These are phyloP conservation scores for Eragrostis nindensis DNA, from an alignment of 176 grass and related monocot genomes.

Conservation along the genomic window DNA sequence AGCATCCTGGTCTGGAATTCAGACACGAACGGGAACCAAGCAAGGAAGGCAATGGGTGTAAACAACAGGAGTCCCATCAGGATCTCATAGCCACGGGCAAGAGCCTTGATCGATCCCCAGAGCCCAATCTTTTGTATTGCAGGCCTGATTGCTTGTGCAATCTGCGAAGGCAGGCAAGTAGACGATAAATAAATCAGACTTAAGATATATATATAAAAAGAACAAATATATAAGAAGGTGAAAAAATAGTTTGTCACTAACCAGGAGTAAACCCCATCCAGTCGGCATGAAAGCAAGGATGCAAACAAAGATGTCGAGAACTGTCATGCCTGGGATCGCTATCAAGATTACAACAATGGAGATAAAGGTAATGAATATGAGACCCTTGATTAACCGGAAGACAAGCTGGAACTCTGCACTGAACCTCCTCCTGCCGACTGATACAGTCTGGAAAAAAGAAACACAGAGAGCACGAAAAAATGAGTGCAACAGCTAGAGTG, in stretches of 20 bases:
- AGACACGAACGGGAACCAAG: slow-evolving; percentile 93
- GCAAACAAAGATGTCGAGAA: slow-evolving; percentile 95
- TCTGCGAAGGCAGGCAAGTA: slow-evolving; percentile 44
- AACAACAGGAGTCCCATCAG: slow-evolving; percentile 91
- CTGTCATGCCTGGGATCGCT: slow-evolving; percentile 79
- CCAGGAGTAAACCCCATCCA: slow-evolving; percentile 95
- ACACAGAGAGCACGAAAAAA: not conserved
- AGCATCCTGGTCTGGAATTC: slow-evolving; percentile 99
- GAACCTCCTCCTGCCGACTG: slow-evolving; percentile 74
- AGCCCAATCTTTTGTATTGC: slow-evolving; percentile 46
- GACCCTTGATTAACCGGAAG: slow-evolving; percentile 94
- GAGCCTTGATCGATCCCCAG: slow-evolving; percentile 86
- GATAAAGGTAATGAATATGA: slow-evolving; percentile 80
- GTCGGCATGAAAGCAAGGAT: slow-evolving; percentile 95
- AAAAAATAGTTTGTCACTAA: slow-evolving; percentile 8
- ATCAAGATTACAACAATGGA: slow-evolving; percentile 76
- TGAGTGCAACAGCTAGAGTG: not conserved
- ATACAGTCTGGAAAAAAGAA: slow-evolving; percentile 68
- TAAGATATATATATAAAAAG: too few relatives aligned
- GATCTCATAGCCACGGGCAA: slow-evolving; percentile 90
- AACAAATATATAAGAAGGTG: not conserved
- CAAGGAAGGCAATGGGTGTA: slow-evolving; percentile 85
- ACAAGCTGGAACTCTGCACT: slow-evolving; percentile 94
- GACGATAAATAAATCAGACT: not conserved
- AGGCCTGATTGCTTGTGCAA: slow-evolving; percentile 86